Evolutionary conservation across 2,329 filamentous ascomycete genomes (phyloP).

Genomic region (Sporothrix dimorphospora): DNA sequence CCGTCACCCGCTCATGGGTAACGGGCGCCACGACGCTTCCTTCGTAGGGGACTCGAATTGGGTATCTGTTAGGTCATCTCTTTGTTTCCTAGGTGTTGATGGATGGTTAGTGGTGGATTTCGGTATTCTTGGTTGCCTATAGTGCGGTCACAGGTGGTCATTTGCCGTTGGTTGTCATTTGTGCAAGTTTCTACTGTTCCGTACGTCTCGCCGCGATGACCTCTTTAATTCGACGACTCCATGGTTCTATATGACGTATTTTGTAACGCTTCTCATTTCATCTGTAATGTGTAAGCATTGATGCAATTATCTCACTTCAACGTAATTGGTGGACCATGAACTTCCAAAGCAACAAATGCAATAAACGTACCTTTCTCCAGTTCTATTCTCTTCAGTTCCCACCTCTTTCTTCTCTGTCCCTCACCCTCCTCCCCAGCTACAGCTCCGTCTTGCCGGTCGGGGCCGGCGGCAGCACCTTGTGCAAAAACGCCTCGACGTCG

Average conservation of each 20-base stretch:
- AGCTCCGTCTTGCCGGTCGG: slow-evolving; percentile 38
- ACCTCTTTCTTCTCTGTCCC: not conserved
- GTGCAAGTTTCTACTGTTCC: not conserved
- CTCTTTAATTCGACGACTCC: not conserved
- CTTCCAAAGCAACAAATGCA: slow-evolving; percentile 1
- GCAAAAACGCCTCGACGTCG: slow-evolving; percentile 69
- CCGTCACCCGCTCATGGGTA: not conserved
- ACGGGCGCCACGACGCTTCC: not conserved
- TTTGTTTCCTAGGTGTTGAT: not conserved
- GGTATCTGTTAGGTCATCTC: too few relatives aligned
- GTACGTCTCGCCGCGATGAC: not conserved
- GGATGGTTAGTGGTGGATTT: not conserved
- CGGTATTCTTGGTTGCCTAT: too few relatives aligned
- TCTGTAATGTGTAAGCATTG: not conserved
- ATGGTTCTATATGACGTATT: not conserved
- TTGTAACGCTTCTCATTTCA: not conserved
- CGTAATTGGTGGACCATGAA: not conserved
- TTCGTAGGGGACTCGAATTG: too few relatives aligned
- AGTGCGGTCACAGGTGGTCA: not conserved
- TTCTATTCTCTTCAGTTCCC: not conserved
- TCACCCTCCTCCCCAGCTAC: not conserved
- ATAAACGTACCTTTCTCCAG: not conserved
- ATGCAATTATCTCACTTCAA: not conserved
- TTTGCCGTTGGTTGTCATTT: not conserved
- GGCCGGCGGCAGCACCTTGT: slow-evolving; percentile 49